phyloP scores from a whole-genome alignment of 176 grass and related monocot genomes.

The Tillandsia fasciculata region DNA sequence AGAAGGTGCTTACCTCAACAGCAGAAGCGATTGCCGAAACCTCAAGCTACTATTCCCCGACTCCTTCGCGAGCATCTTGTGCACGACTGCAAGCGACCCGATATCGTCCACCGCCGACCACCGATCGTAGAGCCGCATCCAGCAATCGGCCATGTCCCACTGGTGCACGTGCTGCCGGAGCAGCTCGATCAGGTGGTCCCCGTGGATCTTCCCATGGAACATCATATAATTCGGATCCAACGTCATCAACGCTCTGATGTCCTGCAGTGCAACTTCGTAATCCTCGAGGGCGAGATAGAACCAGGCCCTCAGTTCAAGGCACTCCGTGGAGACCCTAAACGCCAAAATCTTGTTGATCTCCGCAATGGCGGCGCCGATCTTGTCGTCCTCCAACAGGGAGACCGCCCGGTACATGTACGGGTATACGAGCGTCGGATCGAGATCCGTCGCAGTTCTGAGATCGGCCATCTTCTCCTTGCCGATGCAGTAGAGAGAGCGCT shows the following conservation, averaged over 20 bases:
- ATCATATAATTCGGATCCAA: conserved; percentile 71
- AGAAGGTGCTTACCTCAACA: conserved; percentile 45
- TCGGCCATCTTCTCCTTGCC: conserved; percentile 78
- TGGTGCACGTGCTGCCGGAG: conserved; percentile 58
- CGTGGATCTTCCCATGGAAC: conserved; percentile 83
- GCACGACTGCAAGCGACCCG: conserved; percentile 79
- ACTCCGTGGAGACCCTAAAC: conserved; percentile 71
- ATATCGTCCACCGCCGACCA: conserved; percentile 94
- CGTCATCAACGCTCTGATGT: conserved; percentile 62
- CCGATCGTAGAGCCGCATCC: conserved; percentile 92
- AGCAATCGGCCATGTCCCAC: conserved; percentile 94
- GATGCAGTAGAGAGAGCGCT: conserved; percentile 59
- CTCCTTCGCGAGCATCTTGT: conserved; percentile 84
- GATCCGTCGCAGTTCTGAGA: conserved; percentile 43
- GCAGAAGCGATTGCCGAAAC: conserved; percentile 84
- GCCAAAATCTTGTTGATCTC: conserved; percentile 74
- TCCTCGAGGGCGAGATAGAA: conserved; percentile 59
- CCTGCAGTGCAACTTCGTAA: conserved; percentile 57
- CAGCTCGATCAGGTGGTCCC: conserved; percentile 68
- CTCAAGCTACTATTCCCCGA: conserved; percentile 80
- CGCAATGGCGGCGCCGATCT: conserved; percentile 42
- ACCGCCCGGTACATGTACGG: conserved; percentile 84
- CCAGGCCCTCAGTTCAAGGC: conserved; percentile 86
- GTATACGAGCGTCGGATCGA: conserved; percentile 66
- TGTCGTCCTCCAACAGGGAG: conserved; percentile 61